These are phyloP conservation scores for Dendrocalamus latiflorus DNA, from an alignment of 202 grass and related monocot genomes.

Conservation along the genomic window DNA sequence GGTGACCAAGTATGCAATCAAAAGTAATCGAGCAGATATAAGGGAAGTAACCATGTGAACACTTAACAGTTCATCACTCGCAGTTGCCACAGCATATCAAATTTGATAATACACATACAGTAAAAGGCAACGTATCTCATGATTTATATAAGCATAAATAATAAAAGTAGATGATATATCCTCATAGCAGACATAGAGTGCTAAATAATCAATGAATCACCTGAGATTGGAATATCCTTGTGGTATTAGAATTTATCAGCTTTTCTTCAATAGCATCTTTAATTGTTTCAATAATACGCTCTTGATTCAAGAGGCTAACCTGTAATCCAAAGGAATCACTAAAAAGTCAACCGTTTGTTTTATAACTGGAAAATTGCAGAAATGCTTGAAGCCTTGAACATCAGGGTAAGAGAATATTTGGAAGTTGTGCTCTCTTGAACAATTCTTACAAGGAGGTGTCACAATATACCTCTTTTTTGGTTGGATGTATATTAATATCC, in stretches of 20 bases:
- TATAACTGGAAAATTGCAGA: not conserved
- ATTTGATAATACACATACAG: not conserved
- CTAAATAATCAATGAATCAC: slow-evolving; percentile 39
- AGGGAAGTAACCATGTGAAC: not conserved
- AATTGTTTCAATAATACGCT: slow-evolving; percentile 80
- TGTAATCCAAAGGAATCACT: slow-evolving; percentile 29
- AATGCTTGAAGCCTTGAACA: not conserved
- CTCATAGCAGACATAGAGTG: not conserved
- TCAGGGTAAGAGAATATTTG: not conserved
- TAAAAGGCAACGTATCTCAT: not conserved
- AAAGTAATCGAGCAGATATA: not conserved
- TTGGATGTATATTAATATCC: slow-evolving; percentile 96
- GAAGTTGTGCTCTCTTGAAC: not conserved
- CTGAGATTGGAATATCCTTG: slow-evolving; percentile 93
- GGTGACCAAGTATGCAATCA: not conserved
- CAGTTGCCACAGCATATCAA: not conserved
- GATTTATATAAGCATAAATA: not conserved
- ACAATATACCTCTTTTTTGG: slow-evolving; percentile 84
- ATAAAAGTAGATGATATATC: not conserved
- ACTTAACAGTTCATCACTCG: not conserved
- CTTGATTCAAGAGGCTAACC: slow-evolving; percentile 99
- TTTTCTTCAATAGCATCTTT: slow-evolving; percentile 71
- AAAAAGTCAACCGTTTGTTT: not conserved
- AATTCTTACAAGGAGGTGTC: not conserved
- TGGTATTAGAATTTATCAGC: slow-evolving; percentile 82